Evolutionary conservation across 768 basidiomycete species (phyloP), one percentile per base, ranked within the genome.

Genomic region (Hortiboletus campestris): DNA sequence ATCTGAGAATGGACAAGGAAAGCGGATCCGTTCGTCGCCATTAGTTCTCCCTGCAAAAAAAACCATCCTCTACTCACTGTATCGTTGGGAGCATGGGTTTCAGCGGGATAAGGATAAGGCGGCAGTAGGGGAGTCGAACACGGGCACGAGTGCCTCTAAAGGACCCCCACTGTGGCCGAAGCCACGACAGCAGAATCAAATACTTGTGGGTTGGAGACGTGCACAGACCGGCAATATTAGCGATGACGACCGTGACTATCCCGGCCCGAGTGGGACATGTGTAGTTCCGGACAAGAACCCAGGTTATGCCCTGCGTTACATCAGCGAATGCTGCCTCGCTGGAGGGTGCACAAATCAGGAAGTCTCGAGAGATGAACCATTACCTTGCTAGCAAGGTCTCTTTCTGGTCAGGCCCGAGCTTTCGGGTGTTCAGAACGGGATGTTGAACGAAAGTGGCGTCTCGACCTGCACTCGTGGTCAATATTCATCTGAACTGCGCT

Each of bases 11-110:
- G 20, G 2, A 34, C 13, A 35, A 13, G 5, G 25, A 16, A 35
- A 36, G 39, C 22, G 6, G 8, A 28, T 22, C 28, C 20, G 39
- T 45, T 22, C 28, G 6, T 25, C 4, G 25, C 43, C 46, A 44
- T 49, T 20, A 17, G 19, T 29, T 29, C 31, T 34, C 13, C n/a
- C 10, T n/a, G n/a, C 31, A 57, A 35, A 38, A 53, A 41, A 53
- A 29, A 19, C 7, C 2, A 34, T 17, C 6, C 5, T 46, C 16
- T 17, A 62, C 62, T 65, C 44, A 67, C 65, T 67, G 65, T 41
- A 53, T 40, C 13, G 54, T 38, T 9, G 34, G 38, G 14, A 14
- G 13, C 63, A 67, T 65, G 41, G 3, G 17, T 16, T 38, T 22
- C 3, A 32, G n/a, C 20, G 47, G 45, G 38, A 11, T 12, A 5